These are phyloP conservation scores for Penicillium maclennaniae DNA, from an alignment of 495 filamentous ascomycete genomes.

Conservation along the genomic window DNA sequence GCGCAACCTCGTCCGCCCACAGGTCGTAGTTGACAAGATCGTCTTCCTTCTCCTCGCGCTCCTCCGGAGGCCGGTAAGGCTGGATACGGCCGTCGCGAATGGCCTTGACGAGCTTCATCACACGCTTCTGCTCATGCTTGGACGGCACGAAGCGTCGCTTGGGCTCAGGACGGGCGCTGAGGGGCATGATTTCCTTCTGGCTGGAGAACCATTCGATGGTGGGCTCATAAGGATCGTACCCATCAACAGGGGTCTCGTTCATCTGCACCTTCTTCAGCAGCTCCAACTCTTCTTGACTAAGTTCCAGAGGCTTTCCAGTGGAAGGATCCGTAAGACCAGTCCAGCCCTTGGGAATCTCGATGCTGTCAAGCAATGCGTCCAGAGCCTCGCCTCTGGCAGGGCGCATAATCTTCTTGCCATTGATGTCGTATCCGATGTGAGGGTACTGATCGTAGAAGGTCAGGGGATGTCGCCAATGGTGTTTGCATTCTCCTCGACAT, in stretches of 20 bases:
- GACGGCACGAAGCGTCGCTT: constrained; percentile 95
- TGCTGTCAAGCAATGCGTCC: constrained; percentile 90
- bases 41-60: constrained; percentile 66
- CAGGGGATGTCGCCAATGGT: constrained; percentile 95
- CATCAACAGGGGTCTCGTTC: constrained; percentile 82
- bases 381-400: constrained; percentile 91
- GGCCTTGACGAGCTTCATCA: constrained; percentile 97
- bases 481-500: constrained; percentile 72
- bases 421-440: constrained; percentile 98
- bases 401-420: constrained; percentile 95
- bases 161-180: constrained; percentile 91
- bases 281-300: constrained; percentile 85
- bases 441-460: constrained; percentile 96
- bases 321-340: constrained; percentile 90
- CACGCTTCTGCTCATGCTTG: constrained; percentile 94
- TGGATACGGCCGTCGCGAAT: constrained; percentile 92
- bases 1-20: constrained; percentile 85
- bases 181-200: constrained; percentile 85
- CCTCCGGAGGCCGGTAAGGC: constrained; percentile 78
- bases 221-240: constrained; percentile 89
- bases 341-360: constrained; percentile 97
- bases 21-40: constrained; percentile 79
- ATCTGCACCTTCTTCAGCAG: constrained; percentile 84
- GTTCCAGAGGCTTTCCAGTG: constrained; percentile 85
- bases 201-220: constrained; percentile 90